Percentiles rank a stretch among this genome's conserved stretches.
These are phyloP conservation scores for Penicillium chermesinum DNA, from an alignment of 495 filamentous ascomycete species.

Conservation along the genomic window DNA sequence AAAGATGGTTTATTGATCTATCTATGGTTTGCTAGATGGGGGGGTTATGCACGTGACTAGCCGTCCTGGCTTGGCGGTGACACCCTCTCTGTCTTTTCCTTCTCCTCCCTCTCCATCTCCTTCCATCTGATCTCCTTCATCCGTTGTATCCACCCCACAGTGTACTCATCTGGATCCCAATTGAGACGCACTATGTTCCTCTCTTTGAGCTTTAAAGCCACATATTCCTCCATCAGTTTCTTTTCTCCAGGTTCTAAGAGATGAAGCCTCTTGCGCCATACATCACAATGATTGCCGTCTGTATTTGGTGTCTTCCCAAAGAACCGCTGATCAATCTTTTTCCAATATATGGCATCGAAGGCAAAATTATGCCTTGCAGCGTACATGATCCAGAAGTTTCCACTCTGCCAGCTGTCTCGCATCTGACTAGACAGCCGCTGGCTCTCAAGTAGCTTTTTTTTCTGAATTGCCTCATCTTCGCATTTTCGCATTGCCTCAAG, in stretches of 20 bases:
- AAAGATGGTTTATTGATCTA: too few relatives aligned
- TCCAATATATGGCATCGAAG: constrained; percentile 10
- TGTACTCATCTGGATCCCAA: constrained; percentile 4
- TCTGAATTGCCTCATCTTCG: too few relatives aligned
- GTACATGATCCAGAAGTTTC: constrained; percentile 16
- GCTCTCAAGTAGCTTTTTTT: neutral
- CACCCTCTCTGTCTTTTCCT: too few relatives aligned
- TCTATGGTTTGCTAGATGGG: too few relatives aligned
- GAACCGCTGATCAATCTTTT: constrained; percentile 13
- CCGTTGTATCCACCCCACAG: too few relatives aligned
- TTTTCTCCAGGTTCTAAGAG: constrained; percentile 10
- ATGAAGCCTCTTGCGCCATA: constrained; percentile 13
- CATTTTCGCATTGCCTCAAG: constrained; percentile 1
- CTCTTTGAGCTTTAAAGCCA: neutral
- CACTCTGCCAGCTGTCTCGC: constrained; percentile 14
- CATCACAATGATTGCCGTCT: neutral
- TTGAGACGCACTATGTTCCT: neutral
- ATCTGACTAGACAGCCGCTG: constrained; percentile 11
- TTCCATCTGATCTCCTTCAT: too few relatives aligned
- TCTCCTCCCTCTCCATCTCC: too few relatives aligned
- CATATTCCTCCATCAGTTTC: neutral
- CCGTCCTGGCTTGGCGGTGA: too few relatives aligned
- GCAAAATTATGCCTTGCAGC: constrained; percentile 10
- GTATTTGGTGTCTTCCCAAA: constrained; percentile 10
- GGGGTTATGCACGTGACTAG: too few relatives aligned